A percentile compares a stretch with the other conserved stretches of the same genome.
phyloP scores from a whole-genome alignment of 2,329 filamentous ascomycete species.

The Botrytis paeoniae region DNA sequence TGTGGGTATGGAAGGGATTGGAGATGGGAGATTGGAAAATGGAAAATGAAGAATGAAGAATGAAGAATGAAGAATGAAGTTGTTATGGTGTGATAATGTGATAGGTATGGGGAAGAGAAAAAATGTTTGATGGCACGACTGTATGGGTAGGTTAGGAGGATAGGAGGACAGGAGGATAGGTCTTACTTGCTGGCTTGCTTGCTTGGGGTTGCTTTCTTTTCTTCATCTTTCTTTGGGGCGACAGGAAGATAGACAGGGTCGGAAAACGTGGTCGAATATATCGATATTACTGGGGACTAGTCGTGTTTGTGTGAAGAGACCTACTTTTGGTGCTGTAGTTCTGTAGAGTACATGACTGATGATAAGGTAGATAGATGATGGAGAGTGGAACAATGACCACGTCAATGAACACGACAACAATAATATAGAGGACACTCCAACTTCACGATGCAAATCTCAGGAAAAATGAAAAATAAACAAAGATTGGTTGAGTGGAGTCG shows the following conservation, averaged over 20 bases:
- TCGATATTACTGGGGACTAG: background rate
- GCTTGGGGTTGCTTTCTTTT: background rate
- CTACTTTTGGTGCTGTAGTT: background rate
- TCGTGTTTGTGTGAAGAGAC: background rate
- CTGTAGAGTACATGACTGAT: background rate
- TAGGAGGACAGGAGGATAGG: no score
- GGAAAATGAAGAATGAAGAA: no score
- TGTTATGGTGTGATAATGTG: background rate
- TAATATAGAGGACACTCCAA: background rate
- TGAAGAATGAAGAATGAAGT: no score
- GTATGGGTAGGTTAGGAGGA: no score
- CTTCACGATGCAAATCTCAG: background rate
- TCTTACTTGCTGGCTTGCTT: background rate
- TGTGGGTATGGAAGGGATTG: background rate
- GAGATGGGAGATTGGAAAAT: no score
- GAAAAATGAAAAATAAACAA: background rate
- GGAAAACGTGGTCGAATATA: background rate
- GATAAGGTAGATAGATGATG: background rate
- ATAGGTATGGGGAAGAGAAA: background rate
- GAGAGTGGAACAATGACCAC: conserved; percentile 10
- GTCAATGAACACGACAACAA: conserved; percentile 9
- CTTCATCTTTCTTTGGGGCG: background rate
- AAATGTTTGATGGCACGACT: background rate
- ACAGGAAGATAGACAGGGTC: background rate
- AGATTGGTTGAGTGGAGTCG: background rate